Evolutionary conservation across 2,329 filamentous ascomycete species (phyloP).

Genomic region (Nothophaeocryptopus gaeumannii): DNA sequence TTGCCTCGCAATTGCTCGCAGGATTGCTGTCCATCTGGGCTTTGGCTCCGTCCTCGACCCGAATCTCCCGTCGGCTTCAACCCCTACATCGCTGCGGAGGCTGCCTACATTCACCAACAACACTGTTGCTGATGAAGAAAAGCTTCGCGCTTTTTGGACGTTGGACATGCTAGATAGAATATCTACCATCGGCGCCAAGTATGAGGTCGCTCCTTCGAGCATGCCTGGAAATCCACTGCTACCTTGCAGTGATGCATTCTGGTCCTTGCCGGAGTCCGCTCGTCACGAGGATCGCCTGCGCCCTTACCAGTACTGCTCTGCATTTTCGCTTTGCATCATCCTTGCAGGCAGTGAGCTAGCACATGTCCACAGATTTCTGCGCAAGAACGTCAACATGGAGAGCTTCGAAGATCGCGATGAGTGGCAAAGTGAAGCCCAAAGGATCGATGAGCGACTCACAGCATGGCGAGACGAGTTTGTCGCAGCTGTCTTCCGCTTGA

Average conservation of each 20-base stretch:
- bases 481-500: constrained; percentile 17
- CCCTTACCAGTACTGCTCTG: constrained; percentile 21
- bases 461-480: constrained; percentile 28
- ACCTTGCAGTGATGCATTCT: constrained; percentile 30
- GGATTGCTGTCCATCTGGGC: constrained; percentile 3
- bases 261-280: constrained; percentile 27
- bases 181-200: constrained; percentile 33
- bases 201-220: constrained; percentile 26
- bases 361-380: constrained; percentile 29
- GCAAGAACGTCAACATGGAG: constrained; percentile 29
- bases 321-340: constrained; percentile 30
- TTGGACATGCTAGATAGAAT: constrained; percentile 38
- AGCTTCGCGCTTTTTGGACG: constrained; percentile 40
- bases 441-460: constrained; percentile 27
- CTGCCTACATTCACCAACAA: constrained; percentile 20
- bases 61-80: constrained; percentile 2
- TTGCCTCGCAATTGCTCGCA: constrained; percentile 33
- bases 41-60: neutral
- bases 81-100: constrained; percentile 8
- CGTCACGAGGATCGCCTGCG: constrained; percentile 12
- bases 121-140: constrained; percentile 36
- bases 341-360: constrained; percentile 28
- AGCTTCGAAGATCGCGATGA: constrained; percentile 24
- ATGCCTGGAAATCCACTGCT: constrained; percentile 25
- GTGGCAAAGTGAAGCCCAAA: constrained; percentile 27